Percentiles rank a stretch among this genome's conserved stretches.
Evolutionary conservation across 1,284 basidiomycete genomes (phyloP).

Genomic region (Pholiota adiposa): DNA sequence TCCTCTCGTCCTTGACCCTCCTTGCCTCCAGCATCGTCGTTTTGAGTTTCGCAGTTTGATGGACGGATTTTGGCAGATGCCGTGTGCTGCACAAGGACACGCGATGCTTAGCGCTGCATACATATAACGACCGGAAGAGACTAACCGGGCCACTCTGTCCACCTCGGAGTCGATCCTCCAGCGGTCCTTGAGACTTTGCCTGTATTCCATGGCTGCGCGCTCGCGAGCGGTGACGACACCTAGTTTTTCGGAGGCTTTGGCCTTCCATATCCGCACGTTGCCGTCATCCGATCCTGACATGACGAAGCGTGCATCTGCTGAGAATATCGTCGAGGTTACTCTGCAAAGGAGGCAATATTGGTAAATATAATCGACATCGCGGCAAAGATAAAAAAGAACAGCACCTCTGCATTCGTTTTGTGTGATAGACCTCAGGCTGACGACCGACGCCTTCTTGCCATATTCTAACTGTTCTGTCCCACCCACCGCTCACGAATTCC

Average conservation of each 20-base stretch:
- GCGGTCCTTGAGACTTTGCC: slow-evolving; percentile 85
- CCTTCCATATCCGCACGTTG: slow-evolving; percentile 97
- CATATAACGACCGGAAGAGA: slow-evolving; percentile 15
- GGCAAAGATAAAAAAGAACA: neutral
- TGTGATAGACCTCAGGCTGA: slow-evolving; percentile 93
- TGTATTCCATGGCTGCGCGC: slow-evolving; percentile 91
- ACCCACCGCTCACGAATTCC: slow-evolving; percentile 95
- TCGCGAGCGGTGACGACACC: slow-evolving; percentile 93
- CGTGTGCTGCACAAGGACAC: slow-evolving; percentile 57
- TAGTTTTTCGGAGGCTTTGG: slow-evolving; percentile 90
- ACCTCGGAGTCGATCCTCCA: slow-evolving; percentile 90
- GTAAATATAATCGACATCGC: slow-evolving; percentile 25
- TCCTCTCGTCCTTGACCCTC: slow-evolving; percentile 92
- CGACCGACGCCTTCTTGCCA: slow-evolving; percentile 91
- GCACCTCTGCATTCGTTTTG: slow-evolving; percentile 97
- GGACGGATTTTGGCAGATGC: slow-evolving; percentile 89
- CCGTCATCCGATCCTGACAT: slow-evolving; percentile 96
- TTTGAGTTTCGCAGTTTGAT: slow-evolving; percentile 89
- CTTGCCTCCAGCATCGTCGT: slow-evolving; percentile 91
- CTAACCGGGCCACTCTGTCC: slow-evolving; percentile 79
- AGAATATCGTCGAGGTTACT: slow-evolving; percentile 79
- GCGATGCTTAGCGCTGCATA: neutral
- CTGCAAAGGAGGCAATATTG: slow-evolving; percentile 38
- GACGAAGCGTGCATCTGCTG: slow-evolving; percentile 92
- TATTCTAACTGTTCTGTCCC: slow-evolving; percentile 93